phyloP scores from a whole-genome alignment of 176 grass and related monocot species.

The Aegilops speltoides region DNA sequence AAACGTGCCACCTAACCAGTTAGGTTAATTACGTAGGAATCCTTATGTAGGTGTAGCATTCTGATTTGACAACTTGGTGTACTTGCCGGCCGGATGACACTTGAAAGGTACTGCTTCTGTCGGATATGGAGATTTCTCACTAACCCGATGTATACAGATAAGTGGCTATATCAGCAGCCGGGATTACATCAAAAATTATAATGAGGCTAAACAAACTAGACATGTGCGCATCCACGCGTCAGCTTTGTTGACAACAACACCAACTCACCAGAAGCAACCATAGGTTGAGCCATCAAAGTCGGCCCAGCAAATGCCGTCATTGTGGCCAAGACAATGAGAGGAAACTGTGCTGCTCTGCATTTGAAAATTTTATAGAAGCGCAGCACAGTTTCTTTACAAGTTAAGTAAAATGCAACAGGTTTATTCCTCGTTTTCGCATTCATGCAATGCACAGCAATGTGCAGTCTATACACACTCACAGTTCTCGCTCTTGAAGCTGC shows the following conservation, averaged over 20 bases:
- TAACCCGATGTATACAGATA: too few species aligned
- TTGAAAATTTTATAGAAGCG: not conserved
- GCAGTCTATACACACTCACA: too few species aligned
- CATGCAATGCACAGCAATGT: not conserved
- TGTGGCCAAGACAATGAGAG: not conserved
- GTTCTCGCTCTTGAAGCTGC: not conserved
- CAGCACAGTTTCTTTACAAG: not conserved
- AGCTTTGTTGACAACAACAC: not conserved
- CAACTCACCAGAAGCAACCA: not conserved
- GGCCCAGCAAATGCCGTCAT: not conserved
- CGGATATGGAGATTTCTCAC: not conserved
- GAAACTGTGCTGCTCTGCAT: not conserved
- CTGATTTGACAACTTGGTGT: not conserved
- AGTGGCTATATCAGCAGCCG: not conserved
- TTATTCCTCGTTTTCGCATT: not conserved
- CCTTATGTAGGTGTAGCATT: not conserved
- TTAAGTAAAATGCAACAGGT: not conserved
- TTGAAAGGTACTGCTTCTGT: not conserved
- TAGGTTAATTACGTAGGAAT: too few species aligned
- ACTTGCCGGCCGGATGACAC: not conserved
- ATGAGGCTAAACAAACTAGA: not conserved
- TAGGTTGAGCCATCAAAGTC: not conserved
- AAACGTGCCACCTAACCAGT: too few species aligned
- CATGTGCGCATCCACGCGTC: not conserved
- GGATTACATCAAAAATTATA: not conserved